Conservation (phyloP, 352 stramenopile species). For the Phytophthora ohioensis region DNA sequence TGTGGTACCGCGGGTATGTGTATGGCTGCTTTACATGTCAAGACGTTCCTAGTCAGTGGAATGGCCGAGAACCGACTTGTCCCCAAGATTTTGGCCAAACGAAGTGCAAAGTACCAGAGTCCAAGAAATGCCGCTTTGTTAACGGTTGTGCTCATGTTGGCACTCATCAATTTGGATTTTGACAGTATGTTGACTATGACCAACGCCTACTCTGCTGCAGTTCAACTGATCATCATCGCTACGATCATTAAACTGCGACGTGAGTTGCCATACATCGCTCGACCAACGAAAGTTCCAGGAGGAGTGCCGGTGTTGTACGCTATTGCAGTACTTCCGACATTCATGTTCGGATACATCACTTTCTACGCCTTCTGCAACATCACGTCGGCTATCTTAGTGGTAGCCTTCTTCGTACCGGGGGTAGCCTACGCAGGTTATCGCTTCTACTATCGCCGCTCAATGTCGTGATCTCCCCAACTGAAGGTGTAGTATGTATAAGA, state of each 20-base stretch:
- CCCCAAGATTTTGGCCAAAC: slow-evolving; percentile 78
- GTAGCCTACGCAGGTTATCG: slow-evolving; percentile 40
- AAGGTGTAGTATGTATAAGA: background rate
- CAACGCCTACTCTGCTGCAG: slow-evolving; percentile 92
- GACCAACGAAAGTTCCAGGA: slow-evolving; percentile 67
- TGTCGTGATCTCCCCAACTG: slow-evolving; percentile 20
- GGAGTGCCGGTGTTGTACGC: slow-evolving; percentile 47
- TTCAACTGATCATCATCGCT: slow-evolving; percentile 91
- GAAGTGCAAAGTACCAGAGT: slow-evolving; percentile 46
- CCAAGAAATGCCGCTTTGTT: slow-evolving; percentile 49
- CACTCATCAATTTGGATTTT: slow-evolving; percentile 69
- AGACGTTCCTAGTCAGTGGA: slow-evolving; percentile 87
- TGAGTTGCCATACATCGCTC: slow-evolving; percentile 73
- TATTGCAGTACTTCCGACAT: slow-evolving; percentile 46
- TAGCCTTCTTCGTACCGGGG: slow-evolving; percentile 49
- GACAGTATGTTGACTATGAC: slow-evolving; percentile 85
- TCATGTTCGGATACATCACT: slow-evolving; percentile 64
- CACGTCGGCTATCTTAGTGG: slow-evolving; percentile 44
- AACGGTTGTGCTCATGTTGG: slow-evolving; percentile 52
- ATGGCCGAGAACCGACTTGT: slow-evolving; percentile 88
- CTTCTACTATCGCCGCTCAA: slow-evolving; percentile 35
- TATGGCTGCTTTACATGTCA: slow-evolving; percentile 90
- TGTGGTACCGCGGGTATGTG: slow-evolving; percentile 90
- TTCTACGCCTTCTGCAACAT: slow-evolving; percentile 49
- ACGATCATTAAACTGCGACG: slow-evolving; percentile 90